Conservation (phyloP, 2,329 filamentous ascomycete species). For the Chaetothyriales sp. region DNA sequence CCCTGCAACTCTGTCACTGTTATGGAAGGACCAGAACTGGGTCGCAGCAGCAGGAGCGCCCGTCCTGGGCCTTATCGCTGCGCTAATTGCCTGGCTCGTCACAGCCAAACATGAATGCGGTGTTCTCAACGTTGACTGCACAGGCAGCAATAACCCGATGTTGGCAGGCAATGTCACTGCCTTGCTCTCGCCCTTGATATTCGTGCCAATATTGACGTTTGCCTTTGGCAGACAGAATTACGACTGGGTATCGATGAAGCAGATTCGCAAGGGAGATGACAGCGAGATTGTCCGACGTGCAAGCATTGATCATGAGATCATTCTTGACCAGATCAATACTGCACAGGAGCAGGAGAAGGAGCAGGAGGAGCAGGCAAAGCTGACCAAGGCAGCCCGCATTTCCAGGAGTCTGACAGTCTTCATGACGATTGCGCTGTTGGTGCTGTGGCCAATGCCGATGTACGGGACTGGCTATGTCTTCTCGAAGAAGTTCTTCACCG, state of each 20-base stretch:
- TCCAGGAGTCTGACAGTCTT: conserved; percentile 43
- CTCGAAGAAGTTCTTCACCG: conserved; percentile 65
- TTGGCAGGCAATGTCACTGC: conserved; percentile 59
- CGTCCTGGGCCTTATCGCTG: conserved; percentile 51
- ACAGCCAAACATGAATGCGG: conserved; percentile 57
- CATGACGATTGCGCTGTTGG: conserved; percentile 54
- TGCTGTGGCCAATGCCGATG: conserved; percentile 88
- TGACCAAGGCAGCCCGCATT: conserved; percentile 40
- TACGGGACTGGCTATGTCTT: conserved; percentile 73
- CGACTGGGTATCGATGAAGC: conserved; percentile 71
- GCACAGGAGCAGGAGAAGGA: conserved; percentile 24
- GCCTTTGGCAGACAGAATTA: conserved; percentile 59
- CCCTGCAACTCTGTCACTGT: conserved; percentile 62
- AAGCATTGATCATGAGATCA: conserved; percentile 49
- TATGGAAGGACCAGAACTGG: conserved; percentile 69
- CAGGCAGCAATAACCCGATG: conserved; percentile 49
- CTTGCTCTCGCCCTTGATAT: conserved; percentile 58
- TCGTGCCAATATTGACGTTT: conserved; percentile 62
- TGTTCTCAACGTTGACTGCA: conserved; percentile 53
- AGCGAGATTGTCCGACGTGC: conserved; percentile 51
- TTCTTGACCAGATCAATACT: conserved; percentile 31
- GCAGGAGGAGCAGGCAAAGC: conserved; percentile 33
- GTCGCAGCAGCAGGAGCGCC: conserved; percentile 57
- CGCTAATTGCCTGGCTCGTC: conserved; percentile 63
- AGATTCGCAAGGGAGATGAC: conserved; percentile 66